Conservation (phyloP, 2,329 filamentous ascomycete species). For the Capronia americana region DNA sequence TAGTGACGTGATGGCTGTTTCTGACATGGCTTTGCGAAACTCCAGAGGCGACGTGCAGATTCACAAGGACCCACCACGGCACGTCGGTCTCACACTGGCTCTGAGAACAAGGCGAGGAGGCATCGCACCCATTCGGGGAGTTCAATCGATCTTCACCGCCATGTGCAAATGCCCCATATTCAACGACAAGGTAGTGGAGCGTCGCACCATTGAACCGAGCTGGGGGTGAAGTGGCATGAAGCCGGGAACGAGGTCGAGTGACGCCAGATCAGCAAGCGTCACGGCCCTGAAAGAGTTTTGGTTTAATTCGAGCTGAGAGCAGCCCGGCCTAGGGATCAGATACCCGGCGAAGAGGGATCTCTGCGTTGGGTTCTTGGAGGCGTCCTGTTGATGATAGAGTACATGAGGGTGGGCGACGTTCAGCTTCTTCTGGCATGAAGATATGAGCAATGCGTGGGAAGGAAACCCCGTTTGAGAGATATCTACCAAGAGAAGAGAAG, state of each 20-base stretch:
- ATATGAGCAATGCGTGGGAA: slow-evolving; percentile 29
- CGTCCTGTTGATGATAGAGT: slow-evolving; percentile 31
- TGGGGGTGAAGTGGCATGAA: not conserved
- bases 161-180: slow-evolving; percentile 23
- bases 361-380: slow-evolving; percentile 31
- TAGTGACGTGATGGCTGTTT: slow-evolving; percentile 52
- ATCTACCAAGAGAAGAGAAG: slow-evolving; percentile 4
- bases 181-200: slow-evolving; percentile 26
- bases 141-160: slow-evolving; percentile 31
- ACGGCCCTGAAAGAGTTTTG: slow-evolving; percentile 27
- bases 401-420: slow-evolving; percentile 18
- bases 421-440: slow-evolving; percentile 31
- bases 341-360: slow-evolving; percentile 16
- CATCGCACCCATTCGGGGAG: slow-evolving; percentile 33
- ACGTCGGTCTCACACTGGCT: slow-evolving; percentile 36
- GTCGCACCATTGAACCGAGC: slow-evolving; percentile 24
- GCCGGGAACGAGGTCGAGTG: not conserved
- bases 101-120: slow-evolving; percentile 30
- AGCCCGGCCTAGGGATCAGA: slow-evolving; percentile 11
- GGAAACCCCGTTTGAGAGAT: slow-evolving; percentile 4
- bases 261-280: slow-evolving; percentile 23
- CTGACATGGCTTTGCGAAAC: slow-evolving; percentile 53
- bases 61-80: slow-evolving; percentile 41
- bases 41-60: slow-evolving; percentile 55
- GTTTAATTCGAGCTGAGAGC: slow-evolving; percentile 23